Conservation (phyloP, 192 early-diverging fungal genomes). For the Rhizoclosmatium sp. region DNA sequence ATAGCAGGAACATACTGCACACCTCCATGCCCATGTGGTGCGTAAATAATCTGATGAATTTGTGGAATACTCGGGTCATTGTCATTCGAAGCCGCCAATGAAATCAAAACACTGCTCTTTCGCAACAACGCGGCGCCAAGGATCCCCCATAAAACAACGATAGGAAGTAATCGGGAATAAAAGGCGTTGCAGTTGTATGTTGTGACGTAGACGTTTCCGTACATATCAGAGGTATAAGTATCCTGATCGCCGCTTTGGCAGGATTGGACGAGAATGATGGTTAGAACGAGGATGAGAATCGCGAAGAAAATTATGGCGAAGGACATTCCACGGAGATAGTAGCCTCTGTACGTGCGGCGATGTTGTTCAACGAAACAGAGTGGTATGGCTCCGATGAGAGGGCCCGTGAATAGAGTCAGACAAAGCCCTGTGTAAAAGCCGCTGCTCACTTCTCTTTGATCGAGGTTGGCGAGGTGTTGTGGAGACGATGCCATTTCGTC, state of each 20-base stretch:
- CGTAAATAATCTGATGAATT: background rate
- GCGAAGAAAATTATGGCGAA: background rate
- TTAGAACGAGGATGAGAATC: background rate
- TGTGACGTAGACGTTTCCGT: background rate
- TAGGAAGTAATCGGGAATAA: conserved; percentile 14
- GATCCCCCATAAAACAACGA: conserved; percentile 1
- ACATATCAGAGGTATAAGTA: background rate
- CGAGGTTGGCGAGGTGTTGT: too few relatives aligned
- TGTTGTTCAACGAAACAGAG: background rate
- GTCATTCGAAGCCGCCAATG: background rate
- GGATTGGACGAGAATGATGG: background rate
- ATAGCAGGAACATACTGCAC: background rate
- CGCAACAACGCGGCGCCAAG: background rate
- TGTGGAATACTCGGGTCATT: background rate
- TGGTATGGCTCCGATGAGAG: conserved; percentile 7
- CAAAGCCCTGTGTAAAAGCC: conserved; percentile 3
- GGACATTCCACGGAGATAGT: conserved; percentile 10
- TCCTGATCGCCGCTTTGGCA: background rate
- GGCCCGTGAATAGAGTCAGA: conserved; percentile 14
- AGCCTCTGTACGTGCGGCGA: background rate
- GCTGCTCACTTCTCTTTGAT: too few relatives aligned
- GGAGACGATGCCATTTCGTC: too few relatives aligned
- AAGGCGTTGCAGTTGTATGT: background rate
- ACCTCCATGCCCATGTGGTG: background rate
- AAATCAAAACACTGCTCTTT: background rate